Evolutionary conservation across 805 yeast genomes (phyloP), one percentile per base, ranked within the genome.

Genomic region (Geotrichum ghanense): DNA sequence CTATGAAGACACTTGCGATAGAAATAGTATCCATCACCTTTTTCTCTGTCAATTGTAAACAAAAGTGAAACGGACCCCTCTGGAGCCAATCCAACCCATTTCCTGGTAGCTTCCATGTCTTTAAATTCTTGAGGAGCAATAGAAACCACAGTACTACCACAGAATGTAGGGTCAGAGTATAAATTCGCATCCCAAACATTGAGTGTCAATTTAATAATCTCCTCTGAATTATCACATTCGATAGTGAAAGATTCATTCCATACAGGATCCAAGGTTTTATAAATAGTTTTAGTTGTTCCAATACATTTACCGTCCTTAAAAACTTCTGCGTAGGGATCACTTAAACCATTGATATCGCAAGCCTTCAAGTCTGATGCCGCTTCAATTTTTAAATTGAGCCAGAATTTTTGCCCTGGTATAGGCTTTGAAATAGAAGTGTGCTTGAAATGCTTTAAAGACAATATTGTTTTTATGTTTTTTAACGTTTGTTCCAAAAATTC

Each of bases 31-130:
- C 95, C 86, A 62, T 89, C 95, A 35, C 75, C 76, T 43, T 79
- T 73, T 55, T 89, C 95, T 45, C 78, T 75, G 57, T 89, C 97
- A 52, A 85, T 76, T 0, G 86, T 79, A 2, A 89, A 69, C 55
- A 79, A 79, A 2, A 88, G 63, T 41, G 74, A 61, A 2, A 92
- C 56, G 35, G 76, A 69, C 0, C 97, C 96, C 50, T 78, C 81
- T 1, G 81, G 66, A 52, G 79, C 85, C 25, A 81, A 62, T 50
- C 81, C 82, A 3, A 79, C 62, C 55, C 71, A 70, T 2, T 74
- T 62, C 34, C 79, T 80, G 53, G 55, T 58, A 22, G 90, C 83
- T 6, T 79, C 90, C 61, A 81, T 83, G 54, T 78, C 81, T 45
- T 73, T 72, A 58, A 76, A 81, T 41, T 73, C 71, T 42, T 67